Evolutionary conservation across 2,329 filamentous ascomycete species (phyloP), one percentile per base, ranked within the genome.

Genomic region (Furcasterigmium sp.): DNA sequence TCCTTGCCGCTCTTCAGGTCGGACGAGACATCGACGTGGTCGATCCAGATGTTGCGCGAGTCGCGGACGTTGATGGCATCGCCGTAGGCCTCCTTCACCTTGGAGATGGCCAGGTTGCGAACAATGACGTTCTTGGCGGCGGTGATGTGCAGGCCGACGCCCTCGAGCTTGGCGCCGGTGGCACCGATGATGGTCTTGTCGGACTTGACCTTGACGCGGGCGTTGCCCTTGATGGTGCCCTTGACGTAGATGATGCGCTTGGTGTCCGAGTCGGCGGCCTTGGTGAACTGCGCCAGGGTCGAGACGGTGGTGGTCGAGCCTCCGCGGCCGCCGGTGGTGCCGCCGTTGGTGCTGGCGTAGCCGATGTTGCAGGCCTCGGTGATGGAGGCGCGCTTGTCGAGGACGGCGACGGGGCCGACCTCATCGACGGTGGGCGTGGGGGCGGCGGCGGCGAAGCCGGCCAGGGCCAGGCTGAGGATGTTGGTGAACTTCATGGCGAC

Each of bases 21-120:
- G n/a, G 75, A 76, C 6, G 72, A 77, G 11, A 84, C 66, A 48
- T 84, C 79, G 56, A 71, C 69, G 62, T 84, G 80, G 60, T 84
- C 80, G 39, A 84, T 63, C 80, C 80, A 84, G 50, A 77, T 66
- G 45, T 80, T 79, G 43, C 57, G 72, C 36, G 71, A 68, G 3
- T 53, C 56, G 55, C 80, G 70, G 41, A 81, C 73, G 43, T 69
- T 73, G 50, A 82, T 70, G 37, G 72, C 74, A 50, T 82, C 78
- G 15, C 77, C 77, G 42, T 74, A 69, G 20, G 63, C 58, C 2
- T 76, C 76, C 11, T 70, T 57, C 25, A 79, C 73, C 53, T 75
- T 75, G 44, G 69, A 60, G 46, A 80, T 75, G 45, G 70, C 72
- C 51, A 82, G 53, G 64, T 82, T 82, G 6, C 76, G 69, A 46